Conservation (phyloP, 805 yeast species). For the Cyberlindnera euphorbiae region DNA sequence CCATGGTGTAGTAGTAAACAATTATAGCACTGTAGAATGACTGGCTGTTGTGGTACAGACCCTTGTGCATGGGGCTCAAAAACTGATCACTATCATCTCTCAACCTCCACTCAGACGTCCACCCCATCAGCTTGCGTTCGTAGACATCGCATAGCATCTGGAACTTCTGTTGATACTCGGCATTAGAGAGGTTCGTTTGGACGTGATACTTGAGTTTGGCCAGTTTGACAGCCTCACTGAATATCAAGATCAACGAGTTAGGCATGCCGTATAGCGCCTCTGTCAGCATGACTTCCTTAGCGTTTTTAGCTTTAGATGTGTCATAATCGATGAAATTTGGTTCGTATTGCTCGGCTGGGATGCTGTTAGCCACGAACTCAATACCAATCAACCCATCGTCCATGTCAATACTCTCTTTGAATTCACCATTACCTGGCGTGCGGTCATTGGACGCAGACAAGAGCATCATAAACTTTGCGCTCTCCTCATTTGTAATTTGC, state of each 20-base stretch:
- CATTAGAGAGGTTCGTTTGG: constrained; percentile 1
- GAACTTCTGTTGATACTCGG: constrained; percentile 19
- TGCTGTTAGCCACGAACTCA: constrained; percentile 25
- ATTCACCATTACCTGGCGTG: constrained; percentile 27
- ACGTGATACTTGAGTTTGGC: constrained; percentile 57
- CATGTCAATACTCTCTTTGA: constrained; percentile 37
- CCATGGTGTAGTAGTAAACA: constrained; percentile 66
- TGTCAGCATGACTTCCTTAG: constrained; percentile 55
- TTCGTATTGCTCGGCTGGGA: constrained; percentile 16
- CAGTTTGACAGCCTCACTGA: constrained; percentile 66
- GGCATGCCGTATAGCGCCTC: constrained; percentile 85
- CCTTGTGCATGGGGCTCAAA: constrained; percentile 45
- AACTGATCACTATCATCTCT: constrained; percentile 30
- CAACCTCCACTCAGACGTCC: constrained; percentile 77
- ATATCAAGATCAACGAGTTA: constrained; percentile 66
- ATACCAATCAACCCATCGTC: constrained; percentile 44
- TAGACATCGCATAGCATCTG: constrained; percentile 27
- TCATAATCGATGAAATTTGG: constrained; percentile 37
- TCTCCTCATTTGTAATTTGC: constrained; percentile 14
- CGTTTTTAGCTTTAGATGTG: constrained; percentile 29
- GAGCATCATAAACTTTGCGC: constrained; percentile 11
- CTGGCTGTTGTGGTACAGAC: constrained; percentile 72
- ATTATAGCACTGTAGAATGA: constrained; percentile 71
- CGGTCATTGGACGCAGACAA: constrained; percentile 11
- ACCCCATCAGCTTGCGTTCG: constrained; percentile 48